These are phyloP conservation scores for Vigna mungo DNA, from an alignment of 306 rosid species.

Conservation along the genomic window DNA sequence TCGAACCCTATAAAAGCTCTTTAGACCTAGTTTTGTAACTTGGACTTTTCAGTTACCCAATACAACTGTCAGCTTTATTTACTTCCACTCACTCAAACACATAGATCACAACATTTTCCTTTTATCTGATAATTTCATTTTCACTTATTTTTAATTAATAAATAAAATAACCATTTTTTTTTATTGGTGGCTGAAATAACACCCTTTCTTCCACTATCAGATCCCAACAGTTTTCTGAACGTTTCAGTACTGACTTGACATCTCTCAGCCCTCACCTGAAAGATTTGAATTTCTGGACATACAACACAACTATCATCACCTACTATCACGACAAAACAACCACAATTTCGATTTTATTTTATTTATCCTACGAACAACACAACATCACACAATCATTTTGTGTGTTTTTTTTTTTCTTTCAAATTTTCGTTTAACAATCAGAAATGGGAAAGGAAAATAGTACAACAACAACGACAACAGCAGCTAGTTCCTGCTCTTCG, in stretches of 20 bases:
- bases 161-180: neutral
- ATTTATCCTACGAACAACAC: neutral
- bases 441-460: neutral
- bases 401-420: neutral
- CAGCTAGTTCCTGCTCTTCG: conserved; percentile 35
- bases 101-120: too few species aligned
- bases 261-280: conserved; percentile 46
- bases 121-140: neutral
- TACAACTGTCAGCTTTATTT: conserved; percentile 34
- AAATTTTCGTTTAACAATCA: neutral
- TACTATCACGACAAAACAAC: conserved; percentile 22
- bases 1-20: neutral
- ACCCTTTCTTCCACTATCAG: conserved; percentile 31
- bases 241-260: conserved; percentile 48
- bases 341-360: conserved; percentile 6
- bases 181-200: conserved; percentile 37
- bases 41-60: neutral
- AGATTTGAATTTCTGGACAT: conserved; percentile 45
- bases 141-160: neutral
- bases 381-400: neutral
- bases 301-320: conserved; percentile 40
- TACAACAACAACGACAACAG: conserved; percentile 32
- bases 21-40: conserved; percentile 35
- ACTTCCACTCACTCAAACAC: neutral
- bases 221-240: conserved; percentile 62